Evolutionary conservation across 1,284 basidiomycete genomes (phyloP).

Genomic region (Ganoderma leucocontextum): DNA sequence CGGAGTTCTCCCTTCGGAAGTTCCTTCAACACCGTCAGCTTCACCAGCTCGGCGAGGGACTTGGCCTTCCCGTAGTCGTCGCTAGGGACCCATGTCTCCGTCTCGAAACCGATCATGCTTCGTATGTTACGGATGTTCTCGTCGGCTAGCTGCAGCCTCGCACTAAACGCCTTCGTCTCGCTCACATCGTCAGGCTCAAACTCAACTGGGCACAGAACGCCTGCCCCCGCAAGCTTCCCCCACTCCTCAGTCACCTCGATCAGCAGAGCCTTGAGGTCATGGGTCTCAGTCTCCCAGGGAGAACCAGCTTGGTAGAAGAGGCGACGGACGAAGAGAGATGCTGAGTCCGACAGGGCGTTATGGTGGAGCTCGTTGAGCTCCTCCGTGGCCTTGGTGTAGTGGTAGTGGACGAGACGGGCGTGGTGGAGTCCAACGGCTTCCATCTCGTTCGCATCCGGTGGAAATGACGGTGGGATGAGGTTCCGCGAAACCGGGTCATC

Average conservation of each 20-base stretch:
- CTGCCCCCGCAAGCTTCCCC: constrained; percentile 47
- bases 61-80: constrained; percentile 49
- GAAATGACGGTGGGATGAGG: constrained; percentile 48
- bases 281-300: constrained; percentile 58
- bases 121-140: constrained; percentile 41
- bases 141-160: constrained; percentile 41
- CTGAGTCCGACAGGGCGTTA: constrained; percentile 46
- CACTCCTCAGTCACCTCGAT: constrained; percentile 49
- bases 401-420: constrained; percentile 54
- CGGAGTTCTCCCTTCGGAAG: constrained; percentile 42
- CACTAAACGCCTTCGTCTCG: constrained; percentile 48
- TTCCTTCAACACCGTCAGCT: constrained; percentile 43
- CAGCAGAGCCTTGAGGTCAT: constrained; percentile 49
- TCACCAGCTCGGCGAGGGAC: constrained; percentile 44
- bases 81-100: constrained; percentile 52
- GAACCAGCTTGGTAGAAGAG: constrained; percentile 50
- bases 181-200: constrained; percentile 52
- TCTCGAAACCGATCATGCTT: constrained; percentile 43
- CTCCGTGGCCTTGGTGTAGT: constrained; percentile 53
- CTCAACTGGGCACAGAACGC: constrained; percentile 51
- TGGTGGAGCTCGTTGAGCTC: constrained; percentile 51
- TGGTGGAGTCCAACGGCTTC: constrained; percentile 45
- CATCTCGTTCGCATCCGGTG: constrained; percentile 47
- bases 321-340: constrained; percentile 44
- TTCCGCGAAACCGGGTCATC: constrained; percentile 48